phyloP scores from a whole-genome alignment of 805 yeast genomes.

The Peterozyma toletana region DNA sequence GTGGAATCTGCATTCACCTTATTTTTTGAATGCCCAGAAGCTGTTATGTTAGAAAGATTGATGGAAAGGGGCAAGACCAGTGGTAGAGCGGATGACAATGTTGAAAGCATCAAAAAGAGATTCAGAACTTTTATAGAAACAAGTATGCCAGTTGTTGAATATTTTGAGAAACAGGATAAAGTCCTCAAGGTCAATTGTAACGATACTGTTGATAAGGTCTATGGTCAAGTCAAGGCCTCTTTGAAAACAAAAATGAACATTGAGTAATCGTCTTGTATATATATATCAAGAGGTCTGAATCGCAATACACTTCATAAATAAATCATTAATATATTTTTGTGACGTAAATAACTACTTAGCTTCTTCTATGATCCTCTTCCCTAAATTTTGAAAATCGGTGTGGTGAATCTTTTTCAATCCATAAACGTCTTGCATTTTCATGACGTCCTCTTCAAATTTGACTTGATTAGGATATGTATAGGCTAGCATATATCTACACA shows the following conservation, averaged over 20 bases:
- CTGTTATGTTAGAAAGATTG: conserved; percentile 76
- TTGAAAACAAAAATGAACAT: conserved; percentile 34
- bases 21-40: conserved; percentile 77
- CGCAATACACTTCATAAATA: background rate
- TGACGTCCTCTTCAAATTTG: too few relatives aligned
- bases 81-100: conserved; percentile 90
- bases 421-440: too few relatives aligned
- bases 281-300: background rate
- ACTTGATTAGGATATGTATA: too few relatives aligned
- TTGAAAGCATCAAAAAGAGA: conserved; percentile 85
- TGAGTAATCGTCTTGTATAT: background rate
- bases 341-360: background rate
- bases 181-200: conserved; percentile 79
- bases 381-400: background rate
- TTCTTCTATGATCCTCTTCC: background rate
- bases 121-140: conserved; percentile 82
- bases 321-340: background rate
- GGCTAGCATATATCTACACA: too few relatives aligned
- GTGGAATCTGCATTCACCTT: conserved; percentile 66
- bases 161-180: conserved; percentile 63
- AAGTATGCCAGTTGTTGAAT: conserved; percentile 88
- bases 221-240: conserved; percentile 57
- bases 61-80: conserved; percentile 90
- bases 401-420: background rate
- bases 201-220: conserved; percentile 74